Evolutionary conservation across 2,329 filamentous ascomycete species (phyloP).

Genomic region (Epichloe sibirici): DNA sequence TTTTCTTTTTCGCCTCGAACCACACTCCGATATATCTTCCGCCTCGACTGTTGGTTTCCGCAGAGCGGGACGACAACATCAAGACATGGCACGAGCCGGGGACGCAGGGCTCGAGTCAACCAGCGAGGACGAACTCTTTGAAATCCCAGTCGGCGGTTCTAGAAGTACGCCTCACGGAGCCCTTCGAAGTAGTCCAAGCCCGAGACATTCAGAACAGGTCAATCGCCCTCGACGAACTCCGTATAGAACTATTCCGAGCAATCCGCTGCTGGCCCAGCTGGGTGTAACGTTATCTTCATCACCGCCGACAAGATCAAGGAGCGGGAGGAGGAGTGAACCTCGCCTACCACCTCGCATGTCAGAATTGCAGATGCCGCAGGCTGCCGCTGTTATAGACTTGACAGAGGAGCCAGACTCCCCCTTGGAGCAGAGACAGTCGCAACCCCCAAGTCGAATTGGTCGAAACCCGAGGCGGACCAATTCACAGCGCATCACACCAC

Average conservation of each 20-base stretch:
- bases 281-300: background rate
- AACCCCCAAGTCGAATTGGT: constrained; percentile 7
- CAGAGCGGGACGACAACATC: background rate
- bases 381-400: constrained; percentile 33
- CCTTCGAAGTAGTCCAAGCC: background rate
- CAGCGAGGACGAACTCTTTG: constrained; percentile 24
- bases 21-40: background rate
- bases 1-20: background rate
- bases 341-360: background rate
- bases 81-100: constrained; percentile 9
- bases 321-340: background rate
- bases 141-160: constrained; percentile 15
- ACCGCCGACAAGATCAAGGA: background rate
- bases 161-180: constrained; percentile 1
- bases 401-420: constrained; percentile 39
- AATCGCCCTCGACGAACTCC: background rate
- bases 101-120: constrained; percentile 6
- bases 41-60: background rate
- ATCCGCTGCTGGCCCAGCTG: background rate
- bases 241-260: background rate
- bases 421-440: constrained; percentile 21
- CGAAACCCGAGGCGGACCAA: constrained; percentile 30
- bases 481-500: constrained; percentile 28
- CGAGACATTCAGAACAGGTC: background rate
- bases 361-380: constrained; percentile 2